A percentile compares a stretch with the other conserved stretches of the same genome.
Conservation (phyloP, 805 yeast genomes). For the Saccharomycopsis sp. region DNA sequence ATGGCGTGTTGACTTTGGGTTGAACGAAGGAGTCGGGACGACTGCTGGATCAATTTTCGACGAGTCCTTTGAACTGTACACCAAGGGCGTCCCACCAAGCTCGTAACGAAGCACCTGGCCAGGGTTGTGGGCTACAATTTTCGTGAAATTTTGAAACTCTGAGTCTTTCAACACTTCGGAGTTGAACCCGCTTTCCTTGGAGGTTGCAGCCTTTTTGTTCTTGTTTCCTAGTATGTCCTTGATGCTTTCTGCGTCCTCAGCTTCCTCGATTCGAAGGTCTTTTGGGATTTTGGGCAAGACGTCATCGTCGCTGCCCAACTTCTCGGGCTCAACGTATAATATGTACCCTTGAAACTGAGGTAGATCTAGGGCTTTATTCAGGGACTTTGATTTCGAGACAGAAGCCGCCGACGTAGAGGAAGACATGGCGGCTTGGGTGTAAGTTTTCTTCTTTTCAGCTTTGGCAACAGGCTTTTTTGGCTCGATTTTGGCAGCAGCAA, state of each 20-base stretch:
- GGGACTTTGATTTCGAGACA: slow-evolving; percentile 20
- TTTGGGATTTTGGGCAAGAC: slow-evolving; percentile 42
- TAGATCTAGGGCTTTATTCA: slow-evolving; percentile 20
- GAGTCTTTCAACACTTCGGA: slow-evolving; percentile 60
- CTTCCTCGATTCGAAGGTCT: slow-evolving; percentile 44
- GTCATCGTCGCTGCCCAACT: slow-evolving; percentile 39
- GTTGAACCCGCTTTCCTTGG: slow-evolving; percentile 33
- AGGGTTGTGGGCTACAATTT: slow-evolving; percentile 71
- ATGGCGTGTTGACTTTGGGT: slow-evolving; percentile 42
- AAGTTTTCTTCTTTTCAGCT: slow-evolving; percentile 10
- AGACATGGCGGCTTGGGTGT: slow-evolving; percentile 13
- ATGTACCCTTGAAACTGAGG: slow-evolving; percentile 59
- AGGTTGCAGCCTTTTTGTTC: slow-evolving; percentile 5
- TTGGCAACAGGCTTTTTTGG: slow-evolving; percentile 1
- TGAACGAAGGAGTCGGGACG: slow-evolving; percentile 55
- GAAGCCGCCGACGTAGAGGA: slow-evolving; percentile 21
- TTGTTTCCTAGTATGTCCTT: background rate
- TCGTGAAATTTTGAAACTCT: slow-evolving; percentile 70
- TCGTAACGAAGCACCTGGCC: slow-evolving; percentile 82
- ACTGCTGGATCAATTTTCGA: no score
- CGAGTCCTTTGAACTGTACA: slow-evolving; percentile 47
- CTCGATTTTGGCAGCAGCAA: slow-evolving; percentile 34
- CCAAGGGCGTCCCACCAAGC: slow-evolving; percentile 65
- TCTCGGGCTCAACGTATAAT: slow-evolving; percentile 66
- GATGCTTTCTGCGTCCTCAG: slow-evolving; percentile 29